Evolutionary conservation across 2,329 filamentous ascomycete genomes (phyloP).

Genomic region (Colletotrichum lupini): DNA sequence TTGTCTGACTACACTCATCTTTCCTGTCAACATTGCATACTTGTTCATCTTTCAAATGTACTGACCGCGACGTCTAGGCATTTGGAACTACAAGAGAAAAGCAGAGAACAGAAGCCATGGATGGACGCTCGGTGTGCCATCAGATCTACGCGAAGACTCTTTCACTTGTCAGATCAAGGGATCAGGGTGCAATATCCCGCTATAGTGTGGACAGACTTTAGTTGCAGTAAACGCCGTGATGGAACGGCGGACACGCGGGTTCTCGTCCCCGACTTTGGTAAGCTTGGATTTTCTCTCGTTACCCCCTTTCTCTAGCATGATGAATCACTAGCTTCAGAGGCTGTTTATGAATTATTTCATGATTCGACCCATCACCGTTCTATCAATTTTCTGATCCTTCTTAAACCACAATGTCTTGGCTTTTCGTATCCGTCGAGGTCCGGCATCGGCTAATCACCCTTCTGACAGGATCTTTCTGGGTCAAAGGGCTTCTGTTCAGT

Average conservation of each 20-base stretch:
- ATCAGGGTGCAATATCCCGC: too few relatives aligned
- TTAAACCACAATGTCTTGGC: not conserved
- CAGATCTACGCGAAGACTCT: too few relatives aligned
- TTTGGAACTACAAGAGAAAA: too few relatives aligned
- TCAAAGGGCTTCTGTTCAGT: too few relatives aligned
- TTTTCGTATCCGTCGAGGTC: not conserved
- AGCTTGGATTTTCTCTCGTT: not conserved
- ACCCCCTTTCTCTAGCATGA: slow-evolving; percentile 43
- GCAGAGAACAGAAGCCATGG: not conserved
- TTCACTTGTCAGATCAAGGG: too few relatives aligned
- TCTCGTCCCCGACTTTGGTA: not conserved
- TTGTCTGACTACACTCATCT: slow-evolving; percentile 27
- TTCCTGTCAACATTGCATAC: not conserved
- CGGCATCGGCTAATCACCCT: not conserved
- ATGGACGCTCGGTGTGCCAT: too few relatives aligned
- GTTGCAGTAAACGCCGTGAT: too few relatives aligned
- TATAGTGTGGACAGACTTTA: too few relatives aligned
- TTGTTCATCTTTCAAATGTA: not conserved
- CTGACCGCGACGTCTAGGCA: not conserved
- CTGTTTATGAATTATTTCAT: slow-evolving; percentile 57
- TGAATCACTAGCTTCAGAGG: slow-evolving; percentile 55
- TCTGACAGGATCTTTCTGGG: not conserved
- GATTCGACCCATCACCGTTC: slow-evolving; percentile 51
- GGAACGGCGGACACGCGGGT: too few relatives aligned
- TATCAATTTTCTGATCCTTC: slow-evolving; percentile 38